Base-by-base conservation (phyloP, 2,329 filamentous ascomycete genomes). In the Didymellaceae sp. region DNA sequence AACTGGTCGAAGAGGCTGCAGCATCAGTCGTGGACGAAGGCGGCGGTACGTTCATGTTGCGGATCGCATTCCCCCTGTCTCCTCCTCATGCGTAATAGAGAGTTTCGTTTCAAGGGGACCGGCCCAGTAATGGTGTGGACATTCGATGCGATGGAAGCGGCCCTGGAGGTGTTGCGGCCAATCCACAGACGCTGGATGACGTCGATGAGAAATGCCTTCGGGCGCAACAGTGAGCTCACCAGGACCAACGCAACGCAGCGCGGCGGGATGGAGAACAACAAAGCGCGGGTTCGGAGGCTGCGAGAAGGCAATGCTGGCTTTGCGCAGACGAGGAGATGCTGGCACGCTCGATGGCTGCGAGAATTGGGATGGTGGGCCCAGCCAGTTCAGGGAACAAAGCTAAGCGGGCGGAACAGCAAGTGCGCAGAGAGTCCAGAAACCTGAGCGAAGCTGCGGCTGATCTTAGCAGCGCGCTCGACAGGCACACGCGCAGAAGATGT, bases 341-440 rank as follows among this genome's bases (percentile, higher is more conserved):
- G 31, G 48, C 38, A 46, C n/a, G n/a, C n/a, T n/a, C n/a, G n/a
- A n/a, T n/a, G n/a, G n/a, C n/a, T n/a, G 42, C 37, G 24, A 30
- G 48, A 52, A 42, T 45, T 52, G 42, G 26, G 31, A 48, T 42
- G 48, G 48, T 52, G 48, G 48, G 48, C 48, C 42, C 26, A 26
- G 35, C 21, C 24, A n/a, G 16, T 10, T 52, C 37, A 42, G n/a
- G 48, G 48, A 45, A 45, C 30, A 33, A 18, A 26, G 16, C 38
- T 28, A 46, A 38, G 48, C 48, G 48, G 37, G 42, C 48, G 16
- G 42, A 31, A 18, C 40, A 22, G 34, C 42, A 42, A 38, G 42
- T 45, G 41, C 37, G 37, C 48, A 38, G 31, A 6, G 20, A 34
- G 42, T 26, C 43, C 32, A 38, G 42, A 38, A 42, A 11, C 41